A percentile compares a stretch with the other conserved stretches of the same genome.
These are phyloP conservation scores for Chalciporus chontae DNA, from an alignment of 768 basidiomycete species.

Conservation along the genomic window DNA sequence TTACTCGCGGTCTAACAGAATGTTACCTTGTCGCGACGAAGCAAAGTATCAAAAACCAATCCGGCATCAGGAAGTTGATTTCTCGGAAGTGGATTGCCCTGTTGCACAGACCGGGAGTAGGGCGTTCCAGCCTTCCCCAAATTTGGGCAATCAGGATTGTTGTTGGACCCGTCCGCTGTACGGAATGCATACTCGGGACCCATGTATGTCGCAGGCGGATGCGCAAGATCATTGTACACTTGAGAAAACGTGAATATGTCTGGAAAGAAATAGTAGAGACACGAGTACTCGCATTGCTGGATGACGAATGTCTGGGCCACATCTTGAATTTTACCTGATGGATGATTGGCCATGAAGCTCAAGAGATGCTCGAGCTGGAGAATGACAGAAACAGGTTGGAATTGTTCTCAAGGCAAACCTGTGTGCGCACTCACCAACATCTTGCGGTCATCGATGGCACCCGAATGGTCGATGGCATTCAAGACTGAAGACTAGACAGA, in stretches of 20 bases:
- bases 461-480: constrained; percentile 57
- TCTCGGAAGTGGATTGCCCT: constrained; percentile 56
- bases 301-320: constrained; percentile 38
- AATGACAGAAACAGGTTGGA: not conserved
- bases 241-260: not conserved
- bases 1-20: not conserved
- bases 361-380: constrained; percentile 69
- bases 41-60: constrained; percentile 74
- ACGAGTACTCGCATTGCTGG: constrained; percentile 49
- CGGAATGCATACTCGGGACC: constrained; percentile 65
- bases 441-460: constrained; percentile 73
- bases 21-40: constrained; percentile 65
- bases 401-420: not conserved
- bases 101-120: constrained; percentile 82
- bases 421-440: constrained; percentile 51
- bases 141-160: constrained; percentile 66
- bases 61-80: constrained; percentile 77
- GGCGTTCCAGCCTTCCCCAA: constrained; percentile 77
- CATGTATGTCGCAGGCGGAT: constrained; percentile 70
- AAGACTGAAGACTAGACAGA: constrained; percentile 49
- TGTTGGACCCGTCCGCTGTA: constrained; percentile 70
- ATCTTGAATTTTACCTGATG: constrained; percentile 43
- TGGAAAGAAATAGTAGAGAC: not conserved
- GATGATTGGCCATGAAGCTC: constrained; percentile 56
- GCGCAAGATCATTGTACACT: constrained; percentile 83